Conservation (phyloP, 345 rosid species). For the Erucastrum elatum region DNA sequence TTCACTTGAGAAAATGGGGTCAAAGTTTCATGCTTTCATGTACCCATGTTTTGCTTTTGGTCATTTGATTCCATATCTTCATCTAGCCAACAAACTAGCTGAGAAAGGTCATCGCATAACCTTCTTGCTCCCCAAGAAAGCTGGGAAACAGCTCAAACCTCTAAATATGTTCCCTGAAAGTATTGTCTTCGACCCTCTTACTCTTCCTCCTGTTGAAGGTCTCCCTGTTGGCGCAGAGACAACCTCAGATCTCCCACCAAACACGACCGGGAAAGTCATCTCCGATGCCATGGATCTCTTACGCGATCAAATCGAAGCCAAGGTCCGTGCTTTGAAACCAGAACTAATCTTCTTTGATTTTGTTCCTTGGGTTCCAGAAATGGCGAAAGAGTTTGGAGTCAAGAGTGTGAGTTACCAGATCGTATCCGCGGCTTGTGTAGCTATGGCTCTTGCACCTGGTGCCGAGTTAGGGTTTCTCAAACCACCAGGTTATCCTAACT, state of each 20-base stretch:
- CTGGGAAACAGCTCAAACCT: background rate
- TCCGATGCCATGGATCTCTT: background rate
- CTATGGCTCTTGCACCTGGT: background rate
- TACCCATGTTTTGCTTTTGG: background rate
- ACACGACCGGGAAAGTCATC: background rate
- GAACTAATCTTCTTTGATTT: background rate
- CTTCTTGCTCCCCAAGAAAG: background rate
- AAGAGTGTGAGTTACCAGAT: background rate
- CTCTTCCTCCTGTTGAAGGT: background rate
- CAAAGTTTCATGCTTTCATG: background rate
- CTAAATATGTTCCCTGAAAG: background rate
- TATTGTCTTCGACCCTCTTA: background rate
- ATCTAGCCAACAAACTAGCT: background rate
- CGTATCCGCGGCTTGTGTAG: background rate
- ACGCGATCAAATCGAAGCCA: background rate
- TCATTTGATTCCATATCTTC: background rate
- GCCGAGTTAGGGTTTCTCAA: background rate
- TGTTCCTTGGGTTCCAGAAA: background rate
- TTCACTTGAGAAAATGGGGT: background rate
- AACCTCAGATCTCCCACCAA: background rate
- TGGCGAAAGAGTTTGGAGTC: background rate
- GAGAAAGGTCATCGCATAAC: background rate
- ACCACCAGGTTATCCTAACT: background rate
- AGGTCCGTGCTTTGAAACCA: background rate
- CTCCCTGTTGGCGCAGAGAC: background rate